Evolutionary conservation across 768 basidiomycete species (phyloP).

Genomic region (Pisolithus tinctorius): DNA sequence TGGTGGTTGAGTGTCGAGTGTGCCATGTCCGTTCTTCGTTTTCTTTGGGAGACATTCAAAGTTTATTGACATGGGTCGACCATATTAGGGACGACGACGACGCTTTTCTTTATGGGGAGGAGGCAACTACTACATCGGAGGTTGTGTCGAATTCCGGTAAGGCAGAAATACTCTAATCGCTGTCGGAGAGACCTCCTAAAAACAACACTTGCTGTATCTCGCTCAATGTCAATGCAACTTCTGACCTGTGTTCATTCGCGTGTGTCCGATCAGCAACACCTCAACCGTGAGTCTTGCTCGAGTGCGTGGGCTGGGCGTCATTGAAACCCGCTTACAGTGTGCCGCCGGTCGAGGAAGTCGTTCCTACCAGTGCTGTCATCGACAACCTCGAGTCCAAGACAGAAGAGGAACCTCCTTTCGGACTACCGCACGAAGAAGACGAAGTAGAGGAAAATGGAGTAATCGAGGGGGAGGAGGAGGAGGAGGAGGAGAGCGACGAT

Average conservation of each 20-base stretch:
- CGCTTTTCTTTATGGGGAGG: constrained; percentile 69
- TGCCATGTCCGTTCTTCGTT: constrained; percentile 23
- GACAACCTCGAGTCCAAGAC: constrained; percentile 44
- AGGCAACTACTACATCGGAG: constrained; percentile 29
- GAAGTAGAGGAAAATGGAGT: constrained; percentile 18
- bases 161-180: constrained; percentile 20
- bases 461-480: constrained; percentile 28
- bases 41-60: constrained; percentile 3
- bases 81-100: constrained; percentile 67
- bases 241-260: constrained; percentile 31
- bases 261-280: constrained; percentile 42
- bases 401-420: constrained; percentile 30
- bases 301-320: constrained; percentile 17
- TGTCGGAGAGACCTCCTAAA: constrained; percentile 17
- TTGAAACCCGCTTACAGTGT: constrained; percentile 26
- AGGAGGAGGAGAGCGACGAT: constrained; percentile 40
- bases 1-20: constrained; percentile 12
- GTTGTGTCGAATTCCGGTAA: constrained; percentile 40
- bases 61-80: constrained; percentile 20
- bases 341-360: constrained; percentile 36
- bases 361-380: constrained; percentile 42
- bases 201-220: constrained; percentile 29
- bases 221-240: constrained; percentile 33
- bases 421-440: constrained; percentile 28
- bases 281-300: constrained; percentile 52